Conservation (phyloP, 169 alveolate genomes). For the Eimeria brunetti region DNA sequence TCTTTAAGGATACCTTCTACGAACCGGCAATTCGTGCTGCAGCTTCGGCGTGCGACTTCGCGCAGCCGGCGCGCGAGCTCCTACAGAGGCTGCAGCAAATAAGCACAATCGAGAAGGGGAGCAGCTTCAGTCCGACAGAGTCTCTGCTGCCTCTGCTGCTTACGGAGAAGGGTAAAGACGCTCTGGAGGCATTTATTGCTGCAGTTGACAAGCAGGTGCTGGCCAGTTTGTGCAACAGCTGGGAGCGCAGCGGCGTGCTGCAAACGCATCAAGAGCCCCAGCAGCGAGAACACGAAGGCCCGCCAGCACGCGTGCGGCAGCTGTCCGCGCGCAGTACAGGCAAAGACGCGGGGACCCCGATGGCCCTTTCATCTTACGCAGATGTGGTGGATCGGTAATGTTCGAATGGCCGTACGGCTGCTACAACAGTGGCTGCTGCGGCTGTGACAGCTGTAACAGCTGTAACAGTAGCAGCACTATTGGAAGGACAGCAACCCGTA, state of each 20-base stretch:
- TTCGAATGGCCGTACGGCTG: not conserved
- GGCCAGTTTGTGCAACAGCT: slow-evolving; percentile 27
- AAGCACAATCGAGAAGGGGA: not conserved
- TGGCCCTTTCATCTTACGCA: slow-evolving; percentile 74
- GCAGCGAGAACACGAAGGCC: slow-evolving; percentile 29
- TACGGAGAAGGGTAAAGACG: not conserved
- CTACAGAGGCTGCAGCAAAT: slow-evolving; percentile 19
- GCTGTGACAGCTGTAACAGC: not conserved
- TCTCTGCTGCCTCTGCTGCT: slow-evolving; percentile 51
- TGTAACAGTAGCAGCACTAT: not conserved
- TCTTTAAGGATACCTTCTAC: slow-evolving; percentile 17
- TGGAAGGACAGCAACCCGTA: not conserved
- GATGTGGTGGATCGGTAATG: slow-evolving; percentile 45
- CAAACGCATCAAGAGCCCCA: not conserved
- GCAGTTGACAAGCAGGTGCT: slow-evolving; percentile 23
- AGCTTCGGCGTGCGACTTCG: slow-evolving; percentile 56
- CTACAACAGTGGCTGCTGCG: not conserved
- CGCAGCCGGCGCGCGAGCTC: slow-evolving; percentile 63
- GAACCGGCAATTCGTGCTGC: slow-evolving; percentile 48
- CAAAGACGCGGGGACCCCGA: slow-evolving; percentile 67
- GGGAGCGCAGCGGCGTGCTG: slow-evolving; percentile 65
- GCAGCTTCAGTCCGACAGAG: not conserved
- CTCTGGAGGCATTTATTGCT: slow-evolving; percentile 23
- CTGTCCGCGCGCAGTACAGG: slow-evolving; percentile 34
- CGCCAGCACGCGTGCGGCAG: slow-evolving; percentile 31